These are phyloP conservation scores for Moesziomyces sp. DNA, from an alignment of 1,284 basidiomycete species.

Conservation along the genomic window DNA sequence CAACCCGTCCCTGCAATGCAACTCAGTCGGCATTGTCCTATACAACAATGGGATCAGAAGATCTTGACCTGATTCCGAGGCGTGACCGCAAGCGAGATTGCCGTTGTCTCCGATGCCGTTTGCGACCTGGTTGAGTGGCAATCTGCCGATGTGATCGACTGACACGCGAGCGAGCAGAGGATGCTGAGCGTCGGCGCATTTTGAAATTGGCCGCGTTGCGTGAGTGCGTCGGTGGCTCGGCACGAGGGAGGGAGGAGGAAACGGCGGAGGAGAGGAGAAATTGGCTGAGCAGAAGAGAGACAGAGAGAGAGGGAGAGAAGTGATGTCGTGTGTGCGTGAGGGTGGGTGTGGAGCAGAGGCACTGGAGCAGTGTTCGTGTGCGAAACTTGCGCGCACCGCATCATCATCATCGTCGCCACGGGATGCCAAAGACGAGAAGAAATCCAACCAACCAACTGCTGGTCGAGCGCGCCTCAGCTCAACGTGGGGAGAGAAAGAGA, in stretches of 20 bases:
- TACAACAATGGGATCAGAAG: too few species aligned
- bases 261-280: background rate
- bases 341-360: constrained; percentile 12
- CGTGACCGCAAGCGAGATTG: too few species aligned
- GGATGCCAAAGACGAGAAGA: background rate
- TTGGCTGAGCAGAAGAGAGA: constrained; percentile 7
- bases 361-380: constrained; percentile 15
- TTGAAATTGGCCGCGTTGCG: background rate
- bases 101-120: too few species aligned
- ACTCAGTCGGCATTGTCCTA: too few species aligned
- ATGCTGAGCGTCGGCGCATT: background rate
- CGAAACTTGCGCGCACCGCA: constrained; percentile 18
- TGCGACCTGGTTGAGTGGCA: too few species aligned
- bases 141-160: background rate
- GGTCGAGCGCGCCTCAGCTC: constrained; percentile 4
- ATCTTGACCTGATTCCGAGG: too few species aligned
- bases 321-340: constrained; percentile 29
- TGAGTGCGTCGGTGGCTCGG: too few species aligned
- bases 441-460: background rate
- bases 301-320: background rate
- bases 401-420: constrained; percentile 5
- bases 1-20: too few species aligned
- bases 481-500: constrained; percentile 21
- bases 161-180: background rate
- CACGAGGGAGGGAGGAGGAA: too few species aligned